phyloP scores from a whole-genome alignment of 2,329 filamentous ascomycete species.

The Graphilbum sp. region DNA sequence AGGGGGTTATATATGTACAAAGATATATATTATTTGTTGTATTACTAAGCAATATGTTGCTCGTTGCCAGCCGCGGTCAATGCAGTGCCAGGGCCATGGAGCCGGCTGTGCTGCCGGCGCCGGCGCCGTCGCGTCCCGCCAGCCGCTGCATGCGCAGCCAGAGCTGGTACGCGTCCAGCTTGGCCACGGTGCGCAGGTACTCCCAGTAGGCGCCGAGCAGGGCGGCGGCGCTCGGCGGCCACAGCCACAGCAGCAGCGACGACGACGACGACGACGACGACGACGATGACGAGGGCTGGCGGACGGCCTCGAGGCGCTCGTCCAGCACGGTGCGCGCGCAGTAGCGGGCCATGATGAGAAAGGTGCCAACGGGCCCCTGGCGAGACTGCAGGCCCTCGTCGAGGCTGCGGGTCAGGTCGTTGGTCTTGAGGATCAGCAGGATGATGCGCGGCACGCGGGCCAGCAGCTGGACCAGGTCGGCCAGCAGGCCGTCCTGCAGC shows the following conservation, averaged over 20 bases:
- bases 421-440: slow-evolving; percentile 90
- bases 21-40: no score
- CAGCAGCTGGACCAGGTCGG: slow-evolving; percentile 74
- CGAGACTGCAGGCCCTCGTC: slow-evolving; percentile 78
- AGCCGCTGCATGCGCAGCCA: slow-evolving; percentile 40
- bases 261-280: slow-evolving; percentile 12
- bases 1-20: no score
- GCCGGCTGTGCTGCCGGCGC: no score
- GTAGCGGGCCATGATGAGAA: slow-evolving; percentile 53
- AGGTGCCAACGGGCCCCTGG: slow-evolving; percentile 46
- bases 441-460: slow-evolving; percentile 85
- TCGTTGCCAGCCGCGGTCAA: no score
- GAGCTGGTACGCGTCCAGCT: slow-evolving; percentile 46
- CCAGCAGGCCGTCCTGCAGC: slow-evolving; percentile 74
- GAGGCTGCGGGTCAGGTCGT: slow-evolving; percentile 83
- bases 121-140: slow-evolving; percentile 13
- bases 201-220: slow-evolving; percentile 40
- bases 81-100: no score
- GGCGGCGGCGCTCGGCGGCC: slow-evolving; percentile 38
- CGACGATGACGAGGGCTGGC: slow-evolving; percentile 19
- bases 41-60: no score
- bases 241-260: slow-evolving; percentile 33
- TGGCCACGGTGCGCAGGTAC: slow-evolving; percentile 43
- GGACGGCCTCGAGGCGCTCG: slow-evolving; percentile 45
- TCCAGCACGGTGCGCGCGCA: slow-evolving; percentile 49